Evolutionary conservation across 306 rosid genomes (phyloP).

Genomic region (Cucurbita pepo): DNA sequence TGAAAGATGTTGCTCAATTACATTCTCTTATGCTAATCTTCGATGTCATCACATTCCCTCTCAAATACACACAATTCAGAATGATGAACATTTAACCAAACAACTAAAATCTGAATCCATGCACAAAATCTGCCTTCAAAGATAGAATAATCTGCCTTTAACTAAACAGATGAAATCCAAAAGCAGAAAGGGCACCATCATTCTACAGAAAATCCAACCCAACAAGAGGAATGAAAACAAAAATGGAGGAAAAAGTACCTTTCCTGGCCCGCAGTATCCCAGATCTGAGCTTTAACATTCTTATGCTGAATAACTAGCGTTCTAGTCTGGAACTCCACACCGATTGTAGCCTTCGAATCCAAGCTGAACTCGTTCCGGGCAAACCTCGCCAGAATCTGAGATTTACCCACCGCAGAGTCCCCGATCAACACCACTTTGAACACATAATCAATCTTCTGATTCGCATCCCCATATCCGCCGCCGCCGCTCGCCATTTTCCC

Average conservation of each 20-base stretch:
- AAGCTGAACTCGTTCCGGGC: constrained; percentile 93
- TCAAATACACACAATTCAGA: background rate
- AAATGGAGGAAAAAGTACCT: constrained; percentile 29
- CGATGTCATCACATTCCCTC: background rate
- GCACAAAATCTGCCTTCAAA: background rate
- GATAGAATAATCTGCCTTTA: background rate
- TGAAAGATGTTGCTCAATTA: background rate
- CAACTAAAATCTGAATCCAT: background rate
- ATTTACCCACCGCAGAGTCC: constrained; percentile 95
- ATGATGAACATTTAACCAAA: background rate
- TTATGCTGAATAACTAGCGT: constrained; percentile 74
- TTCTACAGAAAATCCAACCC: background rate
- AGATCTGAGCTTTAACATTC: constrained; percentile 99
- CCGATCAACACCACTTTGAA: constrained; percentile 96
- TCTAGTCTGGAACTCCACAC: constrained; percentile 92
- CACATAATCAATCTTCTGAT: constrained; percentile 89
- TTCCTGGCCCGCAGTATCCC: constrained; percentile 99
- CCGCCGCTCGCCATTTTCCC: constrained; percentile 53
- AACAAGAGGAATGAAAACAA: background rate
- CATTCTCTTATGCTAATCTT: background rate
- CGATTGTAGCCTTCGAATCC: constrained; percentile 95
- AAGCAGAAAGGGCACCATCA: background rate
- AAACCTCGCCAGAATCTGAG: constrained; percentile 85
- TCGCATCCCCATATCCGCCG: constrained; percentile 63
- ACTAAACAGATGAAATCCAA: background rate